Evolutionary conservation across 805 yeast genomes (phyloP), one percentile per base, ranked within the genome.

Genomic region (Komagataella phaffii): DNA sequence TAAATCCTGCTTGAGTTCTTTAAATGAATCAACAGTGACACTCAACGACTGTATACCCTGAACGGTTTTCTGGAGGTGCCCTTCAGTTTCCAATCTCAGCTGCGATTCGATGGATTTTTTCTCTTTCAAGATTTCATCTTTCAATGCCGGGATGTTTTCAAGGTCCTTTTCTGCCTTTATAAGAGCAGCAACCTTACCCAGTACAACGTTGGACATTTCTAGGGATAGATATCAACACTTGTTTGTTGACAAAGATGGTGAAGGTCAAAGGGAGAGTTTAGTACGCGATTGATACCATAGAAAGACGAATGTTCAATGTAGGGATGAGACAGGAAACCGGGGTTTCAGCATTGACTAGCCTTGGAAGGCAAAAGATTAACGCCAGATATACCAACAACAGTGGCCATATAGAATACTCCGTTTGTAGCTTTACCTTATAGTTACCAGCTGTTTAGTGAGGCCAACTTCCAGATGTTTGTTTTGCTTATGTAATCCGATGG

Each of bases 61-160:
- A 56, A 78, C 66, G 1, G 85, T 75, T 7, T 76, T 66, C 47
- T 78, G 81, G 53, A 79, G 76, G 57, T 81, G 88, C 45, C 74
- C 74, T 60, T 77, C 80, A n/a, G 88, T 78, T 50, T 83, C 85
- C 45, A 84, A 67, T 58, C 78, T 80, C 56, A 91, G 70, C 61
- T 88, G 91, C 49, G 83, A 72, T 58, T 88, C 96, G 10, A 88
- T 70, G 3, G 85, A 75, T 0, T 83, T 74, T 62, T 86, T 87
- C 60, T 91, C 96, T 56, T 81, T 82, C 6, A 63, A 54, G 49
- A 85, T 65, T 53, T 80, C 84, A 51, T 74, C 78, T 52, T 75
- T 76, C 24, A 85, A 64, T 7, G 70, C 65, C 8, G 70, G 65
- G 6, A 84, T 72, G 52, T 76, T 79, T 50, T 72, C 76, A 45